A percentile compares a stretch with the other conserved stretches of the same genome.
Evolutionary conservation across 164 flowering plant species (phyloP).

Genomic region (Berberis vulgaris): DNA sequence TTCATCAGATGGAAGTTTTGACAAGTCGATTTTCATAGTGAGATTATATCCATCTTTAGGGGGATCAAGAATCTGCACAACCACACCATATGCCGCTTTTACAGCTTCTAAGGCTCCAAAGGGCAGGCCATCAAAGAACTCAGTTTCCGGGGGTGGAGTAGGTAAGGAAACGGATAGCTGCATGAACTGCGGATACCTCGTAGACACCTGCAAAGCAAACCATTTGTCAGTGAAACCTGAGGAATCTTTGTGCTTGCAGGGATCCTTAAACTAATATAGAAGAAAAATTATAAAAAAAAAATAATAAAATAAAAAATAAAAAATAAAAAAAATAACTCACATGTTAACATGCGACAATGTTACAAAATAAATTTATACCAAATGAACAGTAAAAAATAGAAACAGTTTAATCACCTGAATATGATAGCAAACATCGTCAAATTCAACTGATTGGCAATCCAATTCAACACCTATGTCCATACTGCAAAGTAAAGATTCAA

Average conservation of each 20-base stretch:
- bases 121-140: constrained; percentile 77
- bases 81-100: constrained; percentile 64
- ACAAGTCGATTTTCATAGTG: constrained; percentile 74
- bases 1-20: constrained; percentile 87
- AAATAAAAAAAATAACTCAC: background rate
- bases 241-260: background rate
- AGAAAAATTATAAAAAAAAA: no score
- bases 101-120: constrained; percentile 90
- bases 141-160: constrained; percentile 75
- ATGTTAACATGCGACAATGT: background rate
- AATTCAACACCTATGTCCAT: constrained; percentile 83
- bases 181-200: constrained; percentile 66
- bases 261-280: background rate
- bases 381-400: background rate
- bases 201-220: constrained; percentile 47
- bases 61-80: constrained; percentile 92
- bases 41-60: constrained; percentile 95
- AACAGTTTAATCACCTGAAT: constrained; percentile 48
- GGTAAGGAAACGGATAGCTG: constrained; percentile 76
- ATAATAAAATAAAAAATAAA: no score
- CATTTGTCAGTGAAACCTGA: constrained; percentile 2
- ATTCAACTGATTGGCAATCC: constrained; percentile 85
- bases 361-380: background rate
- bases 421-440: constrained; percentile 86
- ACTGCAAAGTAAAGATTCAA: constrained; percentile 32